Evolutionary conservation across 2,329 filamentous ascomycete genomes (phyloP).

Genomic region (Hypoxylon sp.): DNA sequence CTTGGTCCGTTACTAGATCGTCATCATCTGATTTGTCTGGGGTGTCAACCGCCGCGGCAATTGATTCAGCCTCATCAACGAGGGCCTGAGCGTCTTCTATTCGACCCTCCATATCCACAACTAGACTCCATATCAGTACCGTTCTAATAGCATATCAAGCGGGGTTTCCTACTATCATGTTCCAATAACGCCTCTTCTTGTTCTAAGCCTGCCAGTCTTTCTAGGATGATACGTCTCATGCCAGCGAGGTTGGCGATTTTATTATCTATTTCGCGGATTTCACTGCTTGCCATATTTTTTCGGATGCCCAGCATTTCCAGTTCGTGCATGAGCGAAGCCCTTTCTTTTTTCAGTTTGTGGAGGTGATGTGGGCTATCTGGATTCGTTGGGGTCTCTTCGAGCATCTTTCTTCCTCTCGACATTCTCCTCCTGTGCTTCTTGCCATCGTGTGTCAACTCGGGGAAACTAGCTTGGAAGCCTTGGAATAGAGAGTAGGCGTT

Average conservation of each 20-base stretch:
- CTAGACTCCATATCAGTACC: conserved; percentile 60
- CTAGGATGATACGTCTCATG: conserved; percentile 93
- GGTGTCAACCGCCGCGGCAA: conserved; percentile 66
- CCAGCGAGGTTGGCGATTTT: conserved; percentile 94
- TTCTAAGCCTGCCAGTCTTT: conserved; percentile 87
- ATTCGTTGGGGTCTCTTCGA: conserved; percentile 73
- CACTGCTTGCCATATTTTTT: conserved; percentile 97
- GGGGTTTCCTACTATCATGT: conserved; percentile 77
- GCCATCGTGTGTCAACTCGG: conserved; percentile 77
- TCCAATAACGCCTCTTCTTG: conserved; percentile 92
- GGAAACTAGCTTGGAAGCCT: conserved; percentile 92
- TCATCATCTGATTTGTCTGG: conserved; percentile 67
- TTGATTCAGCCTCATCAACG: conserved; percentile 70
- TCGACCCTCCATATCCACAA: conserved; percentile 73
- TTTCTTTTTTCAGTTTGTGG: conserved; percentile 83
- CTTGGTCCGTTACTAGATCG: conserved; percentile 66
- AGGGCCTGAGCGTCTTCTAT: conserved; percentile 74
- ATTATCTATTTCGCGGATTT: conserved; percentile 96
- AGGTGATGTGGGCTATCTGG: conserved; percentile 76
- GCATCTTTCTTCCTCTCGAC: conserved; percentile 81
- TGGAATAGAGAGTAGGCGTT: conserved; percentile 95
- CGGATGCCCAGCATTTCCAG: conserved; percentile 92
- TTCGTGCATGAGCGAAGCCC: conserved; percentile 83
- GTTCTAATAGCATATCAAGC: background rate
- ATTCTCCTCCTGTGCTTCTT: conserved; percentile 79